Conservation (phyloP, 106 monocot species). For the Xerophyta viscosa region DNA sequence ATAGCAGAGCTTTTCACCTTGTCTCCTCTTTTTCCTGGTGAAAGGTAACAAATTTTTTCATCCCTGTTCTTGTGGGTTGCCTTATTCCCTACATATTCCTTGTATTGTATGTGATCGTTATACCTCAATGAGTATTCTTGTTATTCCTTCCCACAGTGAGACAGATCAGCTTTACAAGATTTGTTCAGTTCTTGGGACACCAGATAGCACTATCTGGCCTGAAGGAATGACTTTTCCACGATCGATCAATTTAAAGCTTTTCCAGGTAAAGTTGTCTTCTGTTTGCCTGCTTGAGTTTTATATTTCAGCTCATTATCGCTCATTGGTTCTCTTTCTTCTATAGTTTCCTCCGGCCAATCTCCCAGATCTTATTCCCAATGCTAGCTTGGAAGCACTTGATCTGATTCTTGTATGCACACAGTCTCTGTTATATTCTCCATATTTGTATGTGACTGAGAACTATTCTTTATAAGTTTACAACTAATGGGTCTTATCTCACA, state of each 20-base stretch:
- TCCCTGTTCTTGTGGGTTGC: too few relatives aligned
- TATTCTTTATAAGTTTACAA: not conserved
- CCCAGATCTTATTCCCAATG: constrained; percentile 57
- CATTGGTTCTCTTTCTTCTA: not conserved
- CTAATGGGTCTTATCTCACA: not conserved
- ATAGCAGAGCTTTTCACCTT: constrained; percentile 76
- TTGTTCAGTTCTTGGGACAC: constrained; percentile 66
- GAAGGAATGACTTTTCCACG: constrained; percentile 45
- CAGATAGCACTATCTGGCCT: constrained; percentile 56
- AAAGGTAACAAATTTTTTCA: constrained; percentile 35
- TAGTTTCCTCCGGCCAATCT: constrained; percentile 38
- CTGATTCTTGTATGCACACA: constrained; percentile 23
- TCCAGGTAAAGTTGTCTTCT: constrained; percentile 36
- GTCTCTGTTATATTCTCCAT: not conserved
- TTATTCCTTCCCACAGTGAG: constrained; percentile 40
- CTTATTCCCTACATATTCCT: too few relatives aligned
- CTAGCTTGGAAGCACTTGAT: constrained; percentile 78
- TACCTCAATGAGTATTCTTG: not conserved
- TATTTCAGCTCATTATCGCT: not conserved
- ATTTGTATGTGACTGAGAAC: not conserved
- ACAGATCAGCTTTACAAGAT: constrained; percentile 85
- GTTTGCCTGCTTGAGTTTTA: not conserved
- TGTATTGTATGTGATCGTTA: too few relatives aligned
- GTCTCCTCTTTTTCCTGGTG: constrained; percentile 85
- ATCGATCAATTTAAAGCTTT: constrained; percentile 37